Evolutionary conservation across 2,329 filamentous ascomycete species (phyloP).

Genomic region (Paracamarosporium sp.): DNA sequence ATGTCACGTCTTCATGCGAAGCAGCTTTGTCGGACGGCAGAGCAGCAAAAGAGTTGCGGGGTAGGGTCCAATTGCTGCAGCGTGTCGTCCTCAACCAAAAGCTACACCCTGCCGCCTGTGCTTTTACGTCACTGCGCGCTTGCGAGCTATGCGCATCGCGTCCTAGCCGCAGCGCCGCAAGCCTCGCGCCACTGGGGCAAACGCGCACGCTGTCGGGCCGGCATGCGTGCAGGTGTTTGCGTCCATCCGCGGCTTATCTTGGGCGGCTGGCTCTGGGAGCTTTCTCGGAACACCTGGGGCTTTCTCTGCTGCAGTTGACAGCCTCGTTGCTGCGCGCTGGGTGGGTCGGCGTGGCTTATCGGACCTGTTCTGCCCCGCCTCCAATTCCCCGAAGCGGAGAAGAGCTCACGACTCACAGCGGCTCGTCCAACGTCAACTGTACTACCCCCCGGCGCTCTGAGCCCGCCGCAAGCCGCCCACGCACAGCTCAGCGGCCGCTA

Average conservation of each 20-base stretch:
- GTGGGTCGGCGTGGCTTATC: constrained; percentile 4
- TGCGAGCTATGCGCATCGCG: constrained; percentile 23
- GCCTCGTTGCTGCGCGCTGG: background rate
- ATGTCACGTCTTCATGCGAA: constrained; percentile 1
- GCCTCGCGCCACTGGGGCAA: background rate
- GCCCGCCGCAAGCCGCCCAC: constrained; percentile 10
- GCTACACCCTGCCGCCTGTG: constrained; percentile 26
- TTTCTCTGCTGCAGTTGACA: background rate
- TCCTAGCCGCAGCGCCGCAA: constrained; percentile 33
- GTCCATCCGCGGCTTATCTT: background rate
- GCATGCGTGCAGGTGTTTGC: background rate
- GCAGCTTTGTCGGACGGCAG: constrained; percentile 17
- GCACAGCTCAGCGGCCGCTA: constrained; percentile 11
- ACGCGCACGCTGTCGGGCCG: constrained; percentile 6
- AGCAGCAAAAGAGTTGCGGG: constrained; percentile 31
- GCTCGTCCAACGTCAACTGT: too few relatives aligned
- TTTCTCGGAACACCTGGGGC: background rate
- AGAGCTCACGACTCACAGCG: background rate
- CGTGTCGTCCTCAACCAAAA: constrained; percentile 41
- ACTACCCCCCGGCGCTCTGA: constrained; percentile 1
- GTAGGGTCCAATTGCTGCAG: constrained; percentile 33
- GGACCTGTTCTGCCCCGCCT: constrained; percentile 1
- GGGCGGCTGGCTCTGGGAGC: background rate
- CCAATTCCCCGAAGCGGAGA: constrained; percentile 3
- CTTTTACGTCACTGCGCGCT: constrained; percentile 38